Base-by-base conservation (phyloP, 768 basidiomycete genomes). In the Clavulina sp. region DNA sequence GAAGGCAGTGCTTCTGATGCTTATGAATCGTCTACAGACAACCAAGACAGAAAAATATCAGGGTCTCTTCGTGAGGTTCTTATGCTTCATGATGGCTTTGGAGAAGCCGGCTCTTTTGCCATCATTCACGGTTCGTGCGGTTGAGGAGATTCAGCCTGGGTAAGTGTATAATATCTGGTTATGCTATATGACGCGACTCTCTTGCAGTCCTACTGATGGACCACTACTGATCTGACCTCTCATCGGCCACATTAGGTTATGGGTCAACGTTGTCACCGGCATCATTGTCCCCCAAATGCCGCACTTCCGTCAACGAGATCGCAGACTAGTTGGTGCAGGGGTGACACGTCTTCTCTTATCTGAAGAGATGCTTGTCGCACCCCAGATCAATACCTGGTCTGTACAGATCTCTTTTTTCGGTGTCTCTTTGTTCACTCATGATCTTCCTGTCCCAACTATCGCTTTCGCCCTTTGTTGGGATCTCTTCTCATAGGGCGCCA, bases 41-140 rank as follows among this genome's bases (percentile, higher is more conserved):
- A 85, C 75, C 67, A 89, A 89, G 65, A 93, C 91, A 19, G 82
- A 91, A 57, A 83, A 79, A 63, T 96, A 81, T 63, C 77, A 79
- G 5, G 84, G 88, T 63, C 72, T 78, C 47, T 83, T 96, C 61
- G 73, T 84, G 3, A 71, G 76, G 59, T 93, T 93, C 66, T 62
- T 92, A 56, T 66, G 82, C 29, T 84, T 78, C 64, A 69, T 73
- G 21, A 75, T 84, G 66, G 87, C 89, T 13, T 63, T 93, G 57
- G 72, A 83, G 52, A 75, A 77, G 24, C 74, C 77, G 1, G 81
- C 80, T 4, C 67, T 92, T 24, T 75, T 75, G 0, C 84, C 91
- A 0, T 85, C 95, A 60, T 81, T 75, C 57, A 62, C 93, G 46
- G 78, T 92, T 55, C 68, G 69, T n/a, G 73, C 75, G 2, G 66